Base-by-base conservation (phyloP, 345 rosid genomes). In the Tarenaya hassleriana region DNA sequence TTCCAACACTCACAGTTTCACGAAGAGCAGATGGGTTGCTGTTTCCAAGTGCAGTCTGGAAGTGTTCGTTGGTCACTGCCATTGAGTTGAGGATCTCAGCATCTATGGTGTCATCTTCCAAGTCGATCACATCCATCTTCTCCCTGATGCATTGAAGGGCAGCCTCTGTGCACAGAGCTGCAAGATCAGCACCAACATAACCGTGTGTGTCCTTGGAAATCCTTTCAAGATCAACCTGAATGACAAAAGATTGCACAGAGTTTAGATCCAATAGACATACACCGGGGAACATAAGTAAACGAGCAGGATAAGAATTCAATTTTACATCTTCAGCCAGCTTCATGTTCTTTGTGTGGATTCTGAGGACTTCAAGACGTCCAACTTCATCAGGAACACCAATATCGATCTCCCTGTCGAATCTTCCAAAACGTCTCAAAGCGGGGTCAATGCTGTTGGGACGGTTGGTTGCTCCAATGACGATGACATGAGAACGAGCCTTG, bases 291-390 rank as follows among this genome's bases (percentile, higher is more conserved):
- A 49, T 34, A 41, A 31, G 31, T 1, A 1, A 15, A 17, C 12
- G 46, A 13, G 50, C 8, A 7, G 11, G 35, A 48, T 31, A 27
- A 41, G 27, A n/a, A 2, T 53, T 34, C 17, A 40, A 17, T 46
- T 64, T 69, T 78, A 89, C 96, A 74, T 91, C 95, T 56, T 87
- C 96, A 14, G 96, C 71, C 47, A 91, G 88, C 76, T 87, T 91
- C 98, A 91, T 91, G 74, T 91, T 91, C 80, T 87, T 91, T 0
- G 96, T 91, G 60, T 91, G 98, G 47, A 91, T 91, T 32, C 98
- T 87, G 48, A 91, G 92, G 63, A 91, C 98, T 70, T 91, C 98
- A 50, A 91, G 96, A 41, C 98, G 96, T n/a, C 98, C 98, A 41
- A 91, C 75, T 69, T 91, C 98, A 63, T 86, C 97, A 6, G 97